These are phyloP conservation scores for Xenosphaeropsis pyriputrescens DNA, from an alignment of 2,329 filamentous ascomycete species.

Conservation along the genomic window DNA sequence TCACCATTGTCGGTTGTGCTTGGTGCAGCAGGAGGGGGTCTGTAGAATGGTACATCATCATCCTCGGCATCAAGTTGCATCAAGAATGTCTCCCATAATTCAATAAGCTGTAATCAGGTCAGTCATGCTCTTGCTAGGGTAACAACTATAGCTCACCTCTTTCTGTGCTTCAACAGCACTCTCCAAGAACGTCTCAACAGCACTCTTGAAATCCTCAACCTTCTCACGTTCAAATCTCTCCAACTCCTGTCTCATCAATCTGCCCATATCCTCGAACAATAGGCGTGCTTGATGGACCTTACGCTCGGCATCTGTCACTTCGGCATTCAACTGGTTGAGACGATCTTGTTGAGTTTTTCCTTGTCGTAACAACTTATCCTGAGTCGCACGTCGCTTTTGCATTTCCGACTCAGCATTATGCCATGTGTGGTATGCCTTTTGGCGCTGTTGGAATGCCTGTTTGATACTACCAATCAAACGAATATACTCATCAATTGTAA, in stretches of 20 bases:
- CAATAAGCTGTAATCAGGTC: constrained; percentile 35
- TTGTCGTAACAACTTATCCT: constrained; percentile 90
- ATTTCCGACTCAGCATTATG: constrained; percentile 81
- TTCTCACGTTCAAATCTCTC: constrained; percentile 95
- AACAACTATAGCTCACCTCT: constrained; percentile 48
- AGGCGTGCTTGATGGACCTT: constrained; percentile 82
- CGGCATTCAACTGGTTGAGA: constrained; percentile 79
- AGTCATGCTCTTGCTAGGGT: constrained; percentile 1
- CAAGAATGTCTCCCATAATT: constrained; percentile 97
- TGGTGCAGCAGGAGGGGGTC: constrained; percentile 34
- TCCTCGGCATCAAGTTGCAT: constrained; percentile 93
- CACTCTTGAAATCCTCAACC: constrained; percentile 97
- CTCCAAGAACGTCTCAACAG: constrained; percentile 94
- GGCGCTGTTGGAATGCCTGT: constrained; percentile 78
- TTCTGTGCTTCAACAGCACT: constrained; percentile 97
- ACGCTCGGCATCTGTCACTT: constrained; percentile 88
- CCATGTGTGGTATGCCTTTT: constrained; percentile 94
- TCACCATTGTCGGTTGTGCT: constrained; percentile 39
- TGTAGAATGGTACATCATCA: constrained; percentile 56
- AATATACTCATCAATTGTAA: constrained; percentile 97
- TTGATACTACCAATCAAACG: constrained; percentile 91
- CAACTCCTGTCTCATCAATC: constrained; percentile 78
- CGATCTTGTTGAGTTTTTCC: constrained; percentile 94
- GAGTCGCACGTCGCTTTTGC: constrained; percentile 73
- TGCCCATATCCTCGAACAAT: constrained; percentile 94